Evolutionary conservation across 345 rosid species (phyloP), one percentile per base, ranked within the genome.

Genomic region (Camelina neglecta): DNA sequence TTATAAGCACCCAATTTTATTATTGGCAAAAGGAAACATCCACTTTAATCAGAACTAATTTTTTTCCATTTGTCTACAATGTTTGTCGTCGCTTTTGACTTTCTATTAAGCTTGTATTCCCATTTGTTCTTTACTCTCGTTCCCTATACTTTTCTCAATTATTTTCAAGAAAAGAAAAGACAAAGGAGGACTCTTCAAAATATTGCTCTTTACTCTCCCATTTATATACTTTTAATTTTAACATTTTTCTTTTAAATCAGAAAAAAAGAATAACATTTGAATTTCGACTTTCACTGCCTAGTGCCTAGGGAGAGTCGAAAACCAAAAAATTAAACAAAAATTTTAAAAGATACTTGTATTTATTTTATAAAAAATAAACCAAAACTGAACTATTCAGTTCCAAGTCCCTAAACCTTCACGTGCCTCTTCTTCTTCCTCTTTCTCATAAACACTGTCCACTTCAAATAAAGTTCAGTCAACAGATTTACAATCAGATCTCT

Each of bases 351-450:
- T 54, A 41, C 44, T 21, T 36, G 4, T 26, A n/a, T 11, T 3
- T 39, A 39, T 39, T 23, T 24, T 11, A 11, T 15, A 8, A 8
- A 7, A 11, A 33, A 41, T 41, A 41, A 41, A 10, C 11, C 44
- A 39, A 2, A 39, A 39, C 42, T 39, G 12, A 44, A 29, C 6
- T 44, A 10, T 44, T 44, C 48, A 44, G n/a, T 44, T 44, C 16
- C 48, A 44, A 44, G 16, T 44, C 11, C 16, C 49, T 44, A 44
- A 69, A 63, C 53, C 53, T 70, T 76, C 80, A 76, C 80, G 75
- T 76, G 80, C 71, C 51, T 45, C 71, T 53, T 69, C 79, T 68
- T n/a, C 65, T 64, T 69, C 73, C 10, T 69, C 70, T 54, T 63
- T 72, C 1, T 49, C 72, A 48, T 47, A 67, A 67, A 53, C 73